Conservation (phyloP, 2,329 filamentous ascomycete genomes). For the Aureobasidium namibiae region DNA sequence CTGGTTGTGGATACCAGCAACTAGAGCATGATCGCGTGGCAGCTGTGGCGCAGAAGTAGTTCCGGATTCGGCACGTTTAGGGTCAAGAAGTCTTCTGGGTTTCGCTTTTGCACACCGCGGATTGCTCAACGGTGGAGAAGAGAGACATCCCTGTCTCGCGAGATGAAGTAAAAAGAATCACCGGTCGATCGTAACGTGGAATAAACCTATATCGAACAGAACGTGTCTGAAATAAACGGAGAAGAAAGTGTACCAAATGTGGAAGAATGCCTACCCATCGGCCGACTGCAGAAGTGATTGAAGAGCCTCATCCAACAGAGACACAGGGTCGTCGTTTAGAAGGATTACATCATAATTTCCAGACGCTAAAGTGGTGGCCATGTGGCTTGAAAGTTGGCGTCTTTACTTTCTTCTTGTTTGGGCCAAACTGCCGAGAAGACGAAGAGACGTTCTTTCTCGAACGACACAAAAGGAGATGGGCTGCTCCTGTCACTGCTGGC, state of each 20-base stretch:
- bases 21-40: conserved; percentile 3
- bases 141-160: neutral
- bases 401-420: neutral
- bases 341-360: conserved; percentile 4
- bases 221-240: neutral
- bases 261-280: neutral
- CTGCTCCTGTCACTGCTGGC: neutral
- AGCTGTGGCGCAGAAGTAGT: neutral
- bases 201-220: neutral
- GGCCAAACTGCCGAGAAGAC: neutral
- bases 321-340: neutral
- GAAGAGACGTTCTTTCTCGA: neutral
- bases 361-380: neutral
- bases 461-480: neutral
- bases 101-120: conserved; percentile 6
- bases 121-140: conserved; percentile 2
- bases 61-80: neutral
- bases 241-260: neutral
- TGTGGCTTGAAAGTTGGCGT: conserved; percentile 3
- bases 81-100: neutral
- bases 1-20: neutral
- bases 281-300: neutral
- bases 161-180: neutral
- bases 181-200: neutral
- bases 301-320: neutral